Percentiles rank a stretch among this genome's conserved stretches.
phyloP scores from a whole-genome alignment of 1,139 yeast species.

The Candida sanyaensis region DNA sequence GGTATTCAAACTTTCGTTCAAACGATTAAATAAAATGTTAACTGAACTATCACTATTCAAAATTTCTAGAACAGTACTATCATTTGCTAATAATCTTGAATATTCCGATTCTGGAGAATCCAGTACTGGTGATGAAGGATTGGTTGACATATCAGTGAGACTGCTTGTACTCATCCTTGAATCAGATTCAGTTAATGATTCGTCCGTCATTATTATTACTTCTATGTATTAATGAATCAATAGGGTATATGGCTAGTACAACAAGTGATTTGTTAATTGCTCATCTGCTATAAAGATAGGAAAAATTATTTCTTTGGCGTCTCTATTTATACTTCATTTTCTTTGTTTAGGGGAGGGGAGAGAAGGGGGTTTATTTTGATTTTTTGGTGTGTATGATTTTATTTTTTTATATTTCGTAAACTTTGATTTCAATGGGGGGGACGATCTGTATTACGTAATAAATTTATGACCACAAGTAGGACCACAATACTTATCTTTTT shows the following conservation, averaged over 20 bases:
- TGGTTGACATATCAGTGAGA: not conserved
- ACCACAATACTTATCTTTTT: not conserved
- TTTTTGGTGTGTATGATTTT: no score
- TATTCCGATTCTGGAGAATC: conserved; percentile 5
- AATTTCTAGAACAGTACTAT: conserved; percentile 25
- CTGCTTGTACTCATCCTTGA: not conserved
- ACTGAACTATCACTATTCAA: conserved; percentile 47
- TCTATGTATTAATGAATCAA: not conserved
- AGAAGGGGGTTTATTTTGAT: no score
- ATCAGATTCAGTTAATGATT: not conserved
- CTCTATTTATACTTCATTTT: not conserved
- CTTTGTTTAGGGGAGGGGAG: not conserved
- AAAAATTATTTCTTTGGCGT: not conserved
- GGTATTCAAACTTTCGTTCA: conserved; percentile 77
- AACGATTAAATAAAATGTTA: conserved; percentile 66
- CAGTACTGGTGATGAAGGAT: not conserved
- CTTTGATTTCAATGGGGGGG: not conserved
- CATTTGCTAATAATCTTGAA: conserved; percentile 12
- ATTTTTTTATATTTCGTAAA: no score
- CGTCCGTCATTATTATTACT: not conserved
- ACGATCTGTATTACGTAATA: not conserved
- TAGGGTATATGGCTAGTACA: not conserved
- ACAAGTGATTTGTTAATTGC: not conserved
- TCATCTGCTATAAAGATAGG: not conserved
- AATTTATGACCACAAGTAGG: not conserved